Conservation (phyloP, 2,329 filamentous ascomycete species). For the Cladosporium oxysporum region DNA sequence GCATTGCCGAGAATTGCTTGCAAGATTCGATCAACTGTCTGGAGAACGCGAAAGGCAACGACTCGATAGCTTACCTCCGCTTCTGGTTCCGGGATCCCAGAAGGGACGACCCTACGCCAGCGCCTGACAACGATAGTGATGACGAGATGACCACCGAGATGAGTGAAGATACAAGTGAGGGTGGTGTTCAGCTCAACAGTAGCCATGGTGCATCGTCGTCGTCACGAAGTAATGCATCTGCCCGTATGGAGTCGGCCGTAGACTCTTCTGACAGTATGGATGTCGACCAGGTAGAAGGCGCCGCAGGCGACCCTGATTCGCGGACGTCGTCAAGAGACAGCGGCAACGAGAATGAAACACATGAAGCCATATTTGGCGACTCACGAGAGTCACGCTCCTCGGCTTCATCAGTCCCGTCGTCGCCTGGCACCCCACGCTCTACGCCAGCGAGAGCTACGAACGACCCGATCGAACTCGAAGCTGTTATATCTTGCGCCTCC, state of each 20-base stretch:
- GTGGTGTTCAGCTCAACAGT: constrained; percentile 49
- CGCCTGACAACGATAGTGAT: constrained; percentile 43
- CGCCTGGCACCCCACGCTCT: constrained; percentile 30
- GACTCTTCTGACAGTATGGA: constrained; percentile 21
- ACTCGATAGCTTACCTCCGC: constrained; percentile 85
- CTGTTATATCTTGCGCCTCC: constrained; percentile 87
- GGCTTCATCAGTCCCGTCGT: constrained; percentile 34
- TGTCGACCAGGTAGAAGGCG: constrained; percentile 17
- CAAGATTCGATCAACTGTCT: constrained; percentile 75
- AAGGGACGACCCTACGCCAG: constrained; percentile 43
- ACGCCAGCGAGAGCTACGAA: constrained; percentile 27
- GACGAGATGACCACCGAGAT: constrained; percentile 51
- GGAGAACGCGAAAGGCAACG: constrained; percentile 84
- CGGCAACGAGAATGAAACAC: constrained; percentile 42
- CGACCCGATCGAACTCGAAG: constrained; percentile 71
- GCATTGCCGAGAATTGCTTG: constrained; percentile 76
- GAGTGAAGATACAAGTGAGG: constrained; percentile 51
- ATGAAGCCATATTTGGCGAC: constrained; percentile 49
- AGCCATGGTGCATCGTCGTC: constrained; percentile 28
- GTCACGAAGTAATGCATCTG: constrained; percentile 4
- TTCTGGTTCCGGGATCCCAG: constrained; percentile 81
- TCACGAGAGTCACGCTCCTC: constrained; percentile 41
- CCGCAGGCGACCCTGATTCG: constrained; percentile 27
- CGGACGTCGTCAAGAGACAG: constrained; percentile 52
- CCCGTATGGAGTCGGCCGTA: constrained; percentile 33